Percentiles rank a stretch among this genome's conserved stretches.
Evolutionary conservation across 805 yeast species (phyloP).

Genomic region (Wickerhamomyces bovis): DNA sequence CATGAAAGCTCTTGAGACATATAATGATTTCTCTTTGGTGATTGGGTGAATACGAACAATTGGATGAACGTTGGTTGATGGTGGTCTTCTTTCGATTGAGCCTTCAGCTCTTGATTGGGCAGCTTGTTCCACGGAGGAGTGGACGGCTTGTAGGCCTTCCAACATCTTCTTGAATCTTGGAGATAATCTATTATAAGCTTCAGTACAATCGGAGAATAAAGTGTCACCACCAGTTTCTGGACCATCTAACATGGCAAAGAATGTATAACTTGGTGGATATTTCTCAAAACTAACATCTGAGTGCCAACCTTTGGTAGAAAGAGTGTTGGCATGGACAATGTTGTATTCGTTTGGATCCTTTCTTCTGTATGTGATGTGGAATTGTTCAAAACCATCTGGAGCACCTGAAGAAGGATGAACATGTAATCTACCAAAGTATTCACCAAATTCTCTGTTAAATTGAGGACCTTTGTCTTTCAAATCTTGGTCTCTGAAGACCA

Average conservation of each 20-base stretch:
- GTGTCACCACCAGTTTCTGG: constrained; percentile 74
- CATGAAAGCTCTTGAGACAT: constrained; percentile 54
- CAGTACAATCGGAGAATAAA: constrained; percentile 64
- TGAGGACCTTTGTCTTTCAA: constrained; percentile 47
- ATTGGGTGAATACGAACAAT: constrained; percentile 70
- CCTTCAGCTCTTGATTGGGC: constrained; percentile 46
- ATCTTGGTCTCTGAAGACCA: constrained; percentile 61
- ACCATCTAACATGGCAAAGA: constrained; percentile 55
- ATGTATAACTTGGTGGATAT: constrained; percentile 68
- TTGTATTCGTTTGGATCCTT: constrained; percentile 30
- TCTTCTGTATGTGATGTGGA: constrained; percentile 55
- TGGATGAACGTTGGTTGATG: constrained; percentile 55
- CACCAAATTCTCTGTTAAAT: constrained; percentile 45
- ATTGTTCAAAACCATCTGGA: constrained; percentile 51
- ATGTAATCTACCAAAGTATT: constrained; percentile 65
- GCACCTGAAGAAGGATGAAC: constrained; percentile 73
- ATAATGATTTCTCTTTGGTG: constrained; percentile 53
- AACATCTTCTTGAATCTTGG: constrained; percentile 55
- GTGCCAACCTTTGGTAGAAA: constrained; percentile 45
- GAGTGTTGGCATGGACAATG: constrained; percentile 22
- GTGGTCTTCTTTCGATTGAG: constrained; percentile 61
- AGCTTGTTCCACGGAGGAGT: constrained; percentile 70
- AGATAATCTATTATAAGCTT: constrained; percentile 67
- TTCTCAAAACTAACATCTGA: constrained; percentile 70
- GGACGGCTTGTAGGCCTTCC: constrained; percentile 58